Base-by-base conservation (phyloP, 1,284 basidiomycete species). In the Tilletia horrida region DNA sequence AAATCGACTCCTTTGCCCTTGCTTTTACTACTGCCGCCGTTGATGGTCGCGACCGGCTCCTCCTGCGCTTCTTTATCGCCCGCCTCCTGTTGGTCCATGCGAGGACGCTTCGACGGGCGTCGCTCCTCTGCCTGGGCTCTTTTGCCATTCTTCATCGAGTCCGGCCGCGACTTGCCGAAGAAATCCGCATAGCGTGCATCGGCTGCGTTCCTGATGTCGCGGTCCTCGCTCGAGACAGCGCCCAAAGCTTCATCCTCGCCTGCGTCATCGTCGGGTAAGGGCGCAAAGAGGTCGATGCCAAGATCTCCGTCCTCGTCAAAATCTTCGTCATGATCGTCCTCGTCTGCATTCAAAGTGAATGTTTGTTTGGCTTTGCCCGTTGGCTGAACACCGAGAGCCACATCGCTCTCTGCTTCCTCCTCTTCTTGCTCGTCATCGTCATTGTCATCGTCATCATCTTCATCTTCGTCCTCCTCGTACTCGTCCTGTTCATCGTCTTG, bases 141-240 rank as follows among this genome's bases (percentile, higher is more conserved):
- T 11, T 40, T 40, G 35, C 35, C 35, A 11, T 40, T 40, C 35
- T 40, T 40, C 35, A 40, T 40, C 35, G 35, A 40, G 35, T 40
- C 35, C 35, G 83, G 83, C 3, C 87, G 84, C 9, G 50, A 27
- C 11, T 52, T 52, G 6, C 87, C 86, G 75, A 94, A 96, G 68
- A 93, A 85, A 77, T 86, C 85, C 40, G 77, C 68, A 67, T 84
- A 85, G 72, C 79, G 82, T 13, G 69, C 71, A 55, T 63, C 72
- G 35, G 69, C 72, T 11, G 68, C 72, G 21, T 69, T 69, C 16
- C 70, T 61, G 14, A 47, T 66, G 3, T 74, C 71, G 13, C 73
- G 66, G 23, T 63, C 69, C 72, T 82, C 77, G 1, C 67, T 66
- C 1, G 70, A 68, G 29, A 71, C 70, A 6, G 71, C 76, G 14